Evolutionary conservation across 2,329 filamentous ascomycete species (phyloP), one percentile per base, ranked within the genome.

Genomic region (Hysterium pulicare): DNA sequence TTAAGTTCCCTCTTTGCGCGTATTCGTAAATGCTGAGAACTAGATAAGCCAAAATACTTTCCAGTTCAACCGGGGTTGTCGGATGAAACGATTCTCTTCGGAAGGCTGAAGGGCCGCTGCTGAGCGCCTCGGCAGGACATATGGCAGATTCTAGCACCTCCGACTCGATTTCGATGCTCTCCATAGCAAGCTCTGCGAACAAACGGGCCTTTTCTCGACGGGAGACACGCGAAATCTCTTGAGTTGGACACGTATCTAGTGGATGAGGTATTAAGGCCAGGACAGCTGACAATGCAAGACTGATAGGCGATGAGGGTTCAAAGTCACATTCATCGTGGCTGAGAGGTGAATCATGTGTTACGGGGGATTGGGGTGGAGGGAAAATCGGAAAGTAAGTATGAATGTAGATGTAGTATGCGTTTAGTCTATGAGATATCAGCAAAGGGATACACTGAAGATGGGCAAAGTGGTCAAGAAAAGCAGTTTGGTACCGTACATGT

Each of bases 21-120:
- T 78, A 78, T 54, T 78, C 75, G 51, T 77, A 78, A 4, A 75
- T 66, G 49, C 72, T 74, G 2, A 78, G 56, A 10, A 78, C 50
- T 37, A 74, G 61, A 24, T 77, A 59, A 2, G 75, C 72, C 22
- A 77, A 61, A 28, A 76, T 68, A 51, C 65, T 67, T 51, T 78
- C 74, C 4, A 74, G 57, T 45, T 76, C 71, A 1, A 71, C 43
- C 3, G 73, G 73, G 4, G 73, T 62, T 2, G 58, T 53, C 1
- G 69, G 58, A 49, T 77, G 74, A 39, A 77, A 74, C 3, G 68
- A 69, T 24, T 59, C 51, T 36, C 72, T 60, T 30, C 56, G 50
- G 4, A 56, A 47, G 5, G 60, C 53, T 1, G 52, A 59, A 22
- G 59, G 62, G 9, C 57, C 58, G 16, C 71, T 67, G 38, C 64